A percentile compares a stretch with the other conserved stretches of the same genome.
Evolutionary conservation across 768 basidiomycete genomes (phyloP).

Genomic region (Lactifluus hygrophoroides): DNA sequence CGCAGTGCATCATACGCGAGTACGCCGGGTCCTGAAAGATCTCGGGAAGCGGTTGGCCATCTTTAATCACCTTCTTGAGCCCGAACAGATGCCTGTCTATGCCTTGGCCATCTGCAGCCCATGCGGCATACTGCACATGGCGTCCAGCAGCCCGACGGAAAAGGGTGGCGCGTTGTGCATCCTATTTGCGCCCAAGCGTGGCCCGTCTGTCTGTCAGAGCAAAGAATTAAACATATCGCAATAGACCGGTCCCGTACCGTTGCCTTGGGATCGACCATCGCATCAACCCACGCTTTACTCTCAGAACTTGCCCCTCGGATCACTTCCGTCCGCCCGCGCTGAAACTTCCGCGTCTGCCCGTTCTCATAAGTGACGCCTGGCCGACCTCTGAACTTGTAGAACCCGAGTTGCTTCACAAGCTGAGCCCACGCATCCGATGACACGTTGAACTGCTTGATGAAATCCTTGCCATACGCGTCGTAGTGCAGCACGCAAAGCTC

Average conservation of each 20-base stretch:
- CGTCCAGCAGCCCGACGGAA: conserved; percentile 72
- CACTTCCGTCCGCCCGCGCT: conserved; percentile 89
- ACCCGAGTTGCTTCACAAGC: conserved; percentile 92
- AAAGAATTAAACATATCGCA: background rate
- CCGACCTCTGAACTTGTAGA: conserved; percentile 71
- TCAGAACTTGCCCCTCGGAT: too few species aligned
- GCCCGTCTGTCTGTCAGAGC: background rate
- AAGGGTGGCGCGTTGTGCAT: conserved; percentile 49
- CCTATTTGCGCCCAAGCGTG: conserved; percentile 28
- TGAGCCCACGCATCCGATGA: conserved; percentile 96
- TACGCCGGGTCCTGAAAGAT: conserved; percentile 72
- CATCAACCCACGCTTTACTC: conserved; percentile 79
- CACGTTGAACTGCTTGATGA: conserved; percentile 72
- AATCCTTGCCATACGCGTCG: conserved; percentile 66
- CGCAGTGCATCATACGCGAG: conserved; percentile 74
- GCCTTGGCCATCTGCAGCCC: conserved; percentile 92
- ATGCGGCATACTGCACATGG: conserved; percentile 79
- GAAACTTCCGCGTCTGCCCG: conserved; percentile 88
- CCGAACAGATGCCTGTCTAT: conserved; percentile 96
- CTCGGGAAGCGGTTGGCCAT: conserved; percentile 63
- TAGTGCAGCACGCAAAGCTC: conserved; percentile 44
- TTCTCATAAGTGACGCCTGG: conserved; percentile 87
- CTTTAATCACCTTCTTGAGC: conserved; percentile 69
- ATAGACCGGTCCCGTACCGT: conserved; percentile 31
- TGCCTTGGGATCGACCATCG: conserved; percentile 61